These are phyloP conservation scores for Penicillium aurantiogriseum DNA, from an alignment of 2,329 filamentous ascomycete genomes.

Conservation along the genomic window DNA sequence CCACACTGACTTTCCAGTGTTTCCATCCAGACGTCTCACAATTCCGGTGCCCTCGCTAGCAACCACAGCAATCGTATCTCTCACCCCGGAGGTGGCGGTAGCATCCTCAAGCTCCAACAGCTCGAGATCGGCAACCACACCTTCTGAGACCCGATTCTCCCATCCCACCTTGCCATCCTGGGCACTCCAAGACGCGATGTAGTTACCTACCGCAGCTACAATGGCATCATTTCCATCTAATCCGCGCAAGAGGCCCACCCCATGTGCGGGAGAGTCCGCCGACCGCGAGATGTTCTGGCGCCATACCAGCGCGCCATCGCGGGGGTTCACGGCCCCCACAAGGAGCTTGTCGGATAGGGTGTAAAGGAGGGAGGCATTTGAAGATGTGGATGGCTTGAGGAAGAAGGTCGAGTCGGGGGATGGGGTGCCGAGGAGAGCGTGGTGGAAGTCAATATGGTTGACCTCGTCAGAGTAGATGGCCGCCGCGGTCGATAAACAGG, in stretches of 20 bases:
- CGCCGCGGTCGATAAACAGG: conserved; percentile 51
- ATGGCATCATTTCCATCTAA: conserved; percentile 77
- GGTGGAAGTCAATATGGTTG: conserved; percentile 87
- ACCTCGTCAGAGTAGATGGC: conserved; percentile 90
- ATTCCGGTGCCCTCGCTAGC: conserved; percentile 53
- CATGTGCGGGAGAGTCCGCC: conserved; percentile 16
- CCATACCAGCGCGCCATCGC: conserved; percentile 82
- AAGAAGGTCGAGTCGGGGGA: conserved; percentile 87
- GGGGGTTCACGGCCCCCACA: conserved; percentile 84
- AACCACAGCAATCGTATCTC: conserved; percentile 69
- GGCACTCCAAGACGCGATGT: conserved; percentile 79
- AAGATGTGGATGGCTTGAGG: conserved; percentile 76
- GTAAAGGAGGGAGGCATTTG: conserved; percentile 86
- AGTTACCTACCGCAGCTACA: conserved; percentile 67
- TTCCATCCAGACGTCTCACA: conserved; percentile 70
- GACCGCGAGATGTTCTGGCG: conserved; percentile 68
- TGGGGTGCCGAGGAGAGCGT: conserved; percentile 81
- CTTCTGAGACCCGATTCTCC: conserved; percentile 61
- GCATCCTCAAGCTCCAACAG: conserved; percentile 68
- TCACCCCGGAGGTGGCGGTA: conserved; percentile 42
- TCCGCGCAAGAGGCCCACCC: conserved; percentile 58
- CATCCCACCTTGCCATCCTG: conserved; percentile 76
- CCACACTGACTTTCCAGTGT: conserved; percentile 74
- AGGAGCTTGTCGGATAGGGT: conserved; percentile 82
- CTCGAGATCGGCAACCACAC: conserved; percentile 56